Percentiles rank a stretch among this genome's conserved stretches.
Evolutionary conservation across 2,329 filamentous ascomycete genomes (phyloP).

Genomic region (Emmonsia crescens): DNA sequence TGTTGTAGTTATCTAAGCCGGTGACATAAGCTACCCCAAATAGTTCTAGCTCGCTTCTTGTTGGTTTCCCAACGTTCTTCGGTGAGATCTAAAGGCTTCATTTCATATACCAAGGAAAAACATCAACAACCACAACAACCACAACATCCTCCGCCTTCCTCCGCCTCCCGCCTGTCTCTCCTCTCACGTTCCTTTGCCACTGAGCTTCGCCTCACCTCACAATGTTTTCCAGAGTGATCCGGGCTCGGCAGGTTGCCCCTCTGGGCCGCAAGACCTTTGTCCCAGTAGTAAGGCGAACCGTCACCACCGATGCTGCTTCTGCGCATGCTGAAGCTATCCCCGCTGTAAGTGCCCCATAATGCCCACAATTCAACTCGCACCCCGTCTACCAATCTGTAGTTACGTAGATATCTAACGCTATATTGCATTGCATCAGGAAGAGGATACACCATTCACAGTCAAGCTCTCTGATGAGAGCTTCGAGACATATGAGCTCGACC

Average conservation of each 20-base stretch:
- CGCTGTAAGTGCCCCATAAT: slow-evolving; percentile 39
- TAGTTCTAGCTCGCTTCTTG: background rate
- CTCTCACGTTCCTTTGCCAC: slow-evolving; percentile 3
- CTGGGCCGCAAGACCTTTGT: slow-evolving; percentile 40
- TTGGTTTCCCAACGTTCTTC: slow-evolving; percentile 1
- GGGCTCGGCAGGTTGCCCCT: slow-evolving; percentile 50
- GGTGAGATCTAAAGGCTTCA: background rate
- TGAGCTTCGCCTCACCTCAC: slow-evolving; percentile 20
- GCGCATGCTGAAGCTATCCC: slow-evolving; percentile 77
- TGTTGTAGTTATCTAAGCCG: background rate
- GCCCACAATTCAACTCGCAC: background rate
- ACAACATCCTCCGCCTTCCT: background rate
- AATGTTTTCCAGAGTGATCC: slow-evolving; percentile 64
- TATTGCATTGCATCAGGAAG: slow-evolving; percentile 49
- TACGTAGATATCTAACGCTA: slow-evolving; percentile 2
- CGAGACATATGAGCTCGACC: slow-evolving; percentile 98
- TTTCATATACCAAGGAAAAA: background rate
- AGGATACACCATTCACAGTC: slow-evolving; percentile 86
- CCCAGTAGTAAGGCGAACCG: slow-evolving; percentile 53
- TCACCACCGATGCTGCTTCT: slow-evolving; percentile 92
- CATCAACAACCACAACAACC: background rate
- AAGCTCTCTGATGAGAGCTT: slow-evolving; percentile 96
- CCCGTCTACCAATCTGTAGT: background rate
- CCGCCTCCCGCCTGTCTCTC: background rate
- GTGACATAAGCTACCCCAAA: background rate